Percentiles rank a stretch among this genome's conserved stretches.
These are phyloP conservation scores for Saccharomycopsis fermentans DNA, from an alignment of 805 yeast genomes.

Conservation along the genomic window DNA sequence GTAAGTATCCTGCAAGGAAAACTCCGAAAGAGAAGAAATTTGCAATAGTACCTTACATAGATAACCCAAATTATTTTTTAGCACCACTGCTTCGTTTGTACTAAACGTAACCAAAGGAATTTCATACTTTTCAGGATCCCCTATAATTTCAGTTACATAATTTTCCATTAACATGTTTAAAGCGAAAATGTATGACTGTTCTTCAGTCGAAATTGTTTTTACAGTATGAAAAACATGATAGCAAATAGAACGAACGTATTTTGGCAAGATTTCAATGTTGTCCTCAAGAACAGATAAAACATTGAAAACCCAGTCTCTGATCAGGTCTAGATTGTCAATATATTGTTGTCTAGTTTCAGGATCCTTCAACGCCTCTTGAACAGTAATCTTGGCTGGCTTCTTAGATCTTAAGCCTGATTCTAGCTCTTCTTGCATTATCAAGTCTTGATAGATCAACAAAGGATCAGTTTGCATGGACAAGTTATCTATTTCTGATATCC, in stretches of 20 bases:
- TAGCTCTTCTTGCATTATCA: slow-evolving; percentile 3
- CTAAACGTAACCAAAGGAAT: slow-evolving; percentile 25
- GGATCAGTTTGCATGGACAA: slow-evolving; percentile 80
- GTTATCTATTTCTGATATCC: slow-evolving; percentile 27
- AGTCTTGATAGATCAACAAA: slow-evolving; percentile 35
- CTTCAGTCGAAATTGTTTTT: slow-evolving; percentile 44
- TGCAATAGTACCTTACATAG: slow-evolving; percentile 55
- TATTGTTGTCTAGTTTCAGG: slow-evolving; percentile 61
- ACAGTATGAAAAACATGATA: slow-evolving; percentile 32
- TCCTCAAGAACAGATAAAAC: slow-evolving; percentile 43
- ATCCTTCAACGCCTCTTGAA: slow-evolving; percentile 70
- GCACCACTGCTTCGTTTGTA: slow-evolving; percentile 21
- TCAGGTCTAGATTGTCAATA: slow-evolving; percentile 58
- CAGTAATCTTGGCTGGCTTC: slow-evolving; percentile 26
- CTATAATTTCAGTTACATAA: slow-evolving; percentile 39
- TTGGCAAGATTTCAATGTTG: slow-evolving; percentile 38
- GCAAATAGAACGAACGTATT: slow-evolving; percentile 47
- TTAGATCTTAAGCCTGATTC: slow-evolving; percentile 13
- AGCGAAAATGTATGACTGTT: slow-evolving; percentile 52
- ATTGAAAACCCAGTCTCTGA: slow-evolving; percentile 63
- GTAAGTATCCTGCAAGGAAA: slow-evolving; percentile 49
- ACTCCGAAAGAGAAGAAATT: slow-evolving; percentile 56
- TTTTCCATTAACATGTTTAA: slow-evolving; percentile 53
- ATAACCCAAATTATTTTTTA: slow-evolving; percentile 41
- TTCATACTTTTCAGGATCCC: slow-evolving; percentile 49